These are phyloP conservation scores for Fusarium sp. DNA, from an alignment of 2,329 filamentous ascomycete genomes.

Conservation along the genomic window DNA sequence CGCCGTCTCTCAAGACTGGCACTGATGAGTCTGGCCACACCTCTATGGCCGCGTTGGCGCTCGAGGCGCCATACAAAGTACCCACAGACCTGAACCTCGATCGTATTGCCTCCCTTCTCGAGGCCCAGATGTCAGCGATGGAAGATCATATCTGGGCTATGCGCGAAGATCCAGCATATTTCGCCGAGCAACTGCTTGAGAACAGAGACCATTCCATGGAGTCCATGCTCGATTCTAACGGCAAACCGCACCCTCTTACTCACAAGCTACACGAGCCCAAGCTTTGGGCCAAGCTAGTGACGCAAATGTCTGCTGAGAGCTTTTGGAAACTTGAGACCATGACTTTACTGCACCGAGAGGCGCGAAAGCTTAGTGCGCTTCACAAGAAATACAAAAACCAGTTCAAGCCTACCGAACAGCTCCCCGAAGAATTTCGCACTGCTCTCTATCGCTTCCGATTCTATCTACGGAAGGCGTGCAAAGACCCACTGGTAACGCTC, in stretches of 20 bases:
- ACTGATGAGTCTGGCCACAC: constrained; percentile 25
- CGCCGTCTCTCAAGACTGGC: constrained; percentile 50
- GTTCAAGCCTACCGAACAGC: background rate
- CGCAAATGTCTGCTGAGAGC: background rate
- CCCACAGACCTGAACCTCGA: constrained; percentile 60
- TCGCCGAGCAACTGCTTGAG: constrained; percentile 57
- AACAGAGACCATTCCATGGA: constrained; percentile 55
- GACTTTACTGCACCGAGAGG: background rate
- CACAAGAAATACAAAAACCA: background rate
- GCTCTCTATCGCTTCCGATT: background rate
- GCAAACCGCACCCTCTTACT: background rate
- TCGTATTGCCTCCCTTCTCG: constrained; percentile 54
- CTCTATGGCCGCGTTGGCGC: constrained; percentile 52
- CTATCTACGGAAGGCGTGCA: background rate
- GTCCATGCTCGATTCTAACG: background rate
- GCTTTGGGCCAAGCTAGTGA: background rate
- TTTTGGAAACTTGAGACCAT: background rate
- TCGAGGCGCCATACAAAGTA: constrained; percentile 64
- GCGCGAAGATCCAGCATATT: constrained; percentile 69
- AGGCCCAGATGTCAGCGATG: constrained; percentile 54
- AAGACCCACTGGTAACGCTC: background rate
- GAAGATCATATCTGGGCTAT: constrained; percentile 67
- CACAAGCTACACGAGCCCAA: background rate
- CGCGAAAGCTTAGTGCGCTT: background rate
- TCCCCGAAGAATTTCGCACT: background rate